Conservation (phyloP, 2,329 filamentous ascomycete genomes). For the Neospermospora avenae region DNA sequence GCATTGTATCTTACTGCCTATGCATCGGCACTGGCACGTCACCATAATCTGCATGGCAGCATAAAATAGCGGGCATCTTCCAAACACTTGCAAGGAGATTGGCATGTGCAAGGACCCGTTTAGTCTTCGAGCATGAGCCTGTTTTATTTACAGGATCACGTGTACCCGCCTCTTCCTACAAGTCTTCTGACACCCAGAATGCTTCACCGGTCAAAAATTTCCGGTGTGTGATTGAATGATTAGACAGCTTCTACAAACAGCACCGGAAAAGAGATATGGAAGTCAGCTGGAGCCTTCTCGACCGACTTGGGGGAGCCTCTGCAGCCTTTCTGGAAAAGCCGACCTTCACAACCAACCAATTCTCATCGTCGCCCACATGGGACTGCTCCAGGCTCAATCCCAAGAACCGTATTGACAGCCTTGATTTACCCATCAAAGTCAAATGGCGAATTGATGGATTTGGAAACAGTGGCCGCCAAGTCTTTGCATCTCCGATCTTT, state of each 20-base stretch:
- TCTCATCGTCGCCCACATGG: neutral
- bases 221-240: neutral
- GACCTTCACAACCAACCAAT: neutral
- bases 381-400: constrained; percentile 50
- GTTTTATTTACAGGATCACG: too few relatives aligned
- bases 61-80: too few relatives aligned
- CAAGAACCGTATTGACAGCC: constrained; percentile 57
- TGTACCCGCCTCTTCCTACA: too few relatives aligned
- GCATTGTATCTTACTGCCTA: too few relatives aligned
- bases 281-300: neutral
- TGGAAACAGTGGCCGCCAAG: constrained; percentile 54
- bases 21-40: too few relatives aligned
- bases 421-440: constrained; percentile 44
- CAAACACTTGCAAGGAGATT: too few relatives aligned
- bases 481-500: constrained; percentile 54
- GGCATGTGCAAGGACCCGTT: too few relatives aligned
- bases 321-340: neutral
- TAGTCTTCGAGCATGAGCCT: too few relatives aligned
- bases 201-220: too few relatives aligned
- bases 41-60: too few relatives aligned
- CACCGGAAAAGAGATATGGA: neutral
- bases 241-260: neutral
- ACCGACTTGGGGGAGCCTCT: neutral
- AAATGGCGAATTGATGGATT: constrained; percentile 57
- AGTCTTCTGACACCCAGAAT: too few relatives aligned